Base-by-base conservation (phyloP, 2,329 filamentous ascomycete species). In the Trichoderma koningiopsis region DNA sequence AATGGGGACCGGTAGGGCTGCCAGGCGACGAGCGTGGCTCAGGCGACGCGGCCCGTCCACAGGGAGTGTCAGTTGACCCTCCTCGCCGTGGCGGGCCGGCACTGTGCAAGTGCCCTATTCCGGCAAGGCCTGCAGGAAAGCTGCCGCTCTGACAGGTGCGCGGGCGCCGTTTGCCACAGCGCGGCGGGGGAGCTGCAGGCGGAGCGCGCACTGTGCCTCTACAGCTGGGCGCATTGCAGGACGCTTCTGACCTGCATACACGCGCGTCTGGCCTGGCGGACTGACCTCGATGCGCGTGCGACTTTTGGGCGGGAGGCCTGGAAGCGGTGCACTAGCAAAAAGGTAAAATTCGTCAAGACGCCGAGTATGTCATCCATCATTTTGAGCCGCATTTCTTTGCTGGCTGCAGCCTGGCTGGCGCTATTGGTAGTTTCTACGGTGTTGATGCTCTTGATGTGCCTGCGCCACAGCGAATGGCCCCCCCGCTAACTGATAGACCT, bases 181-280 rank as follows among this genome's bases (percentile, higher is more conserved):
- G 33, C 37, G 19, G 49, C 57, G 29, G 27, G 22, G 35, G 52
- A 10, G 24, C 10, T 10, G n/a, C 29, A 22, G 22, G 37, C n/a
- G 31, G 33, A 22, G 14, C n/a, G 35, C 68, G 63, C 68, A 70
- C 68, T 70, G 68, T 70, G 49, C 35, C 31, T 6, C 14, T 29
- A 24, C 2, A 27, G 57, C 22, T 29, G 52, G 40, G 52, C 52
- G 19, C 11, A 27, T 22, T 29, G 31, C 8, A 19, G 55, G 14
- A 29, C n/a, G 37, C 53, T 40, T 60, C 62, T 70, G 68, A 70
- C 68, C 63, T 70, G 68, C 68, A 70, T 70, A 70, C 68, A 70
- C 68, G 68, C 68, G 68, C 68, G 68, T 70, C 57, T 70, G 68
- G 56, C 33, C 22, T 53, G 29, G n/a, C 35, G n/a, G 49, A 69